These are phyloP conservation scores for Amanita fuliginea DNA, from an alignment of 768 basidiomycete species.

Conservation along the genomic window DNA sequence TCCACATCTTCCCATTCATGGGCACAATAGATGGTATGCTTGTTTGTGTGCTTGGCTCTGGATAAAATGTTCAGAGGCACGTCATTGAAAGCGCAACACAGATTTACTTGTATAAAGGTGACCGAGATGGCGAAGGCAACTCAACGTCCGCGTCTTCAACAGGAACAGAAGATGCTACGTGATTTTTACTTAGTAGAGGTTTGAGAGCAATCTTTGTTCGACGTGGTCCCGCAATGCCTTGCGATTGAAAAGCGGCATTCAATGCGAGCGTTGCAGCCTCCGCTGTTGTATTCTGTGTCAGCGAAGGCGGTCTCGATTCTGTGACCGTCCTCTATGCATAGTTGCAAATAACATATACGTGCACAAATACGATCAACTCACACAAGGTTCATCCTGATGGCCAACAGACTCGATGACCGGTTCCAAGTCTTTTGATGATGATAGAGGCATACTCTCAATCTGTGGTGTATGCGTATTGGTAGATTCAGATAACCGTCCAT, in stretches of 20 bases:
- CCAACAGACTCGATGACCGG: no score
- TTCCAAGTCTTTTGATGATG: neutral
- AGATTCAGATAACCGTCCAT: neutral
- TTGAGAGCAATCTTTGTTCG: neutral
- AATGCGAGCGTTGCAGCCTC: neutral
- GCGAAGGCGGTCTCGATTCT: neutral
- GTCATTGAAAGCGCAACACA: neutral
- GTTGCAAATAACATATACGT: neutral
- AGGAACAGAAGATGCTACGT: neutral
- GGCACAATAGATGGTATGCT: neutral
- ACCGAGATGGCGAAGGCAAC: neutral
- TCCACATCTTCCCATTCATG: neutral
- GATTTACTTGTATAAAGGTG: neutral
- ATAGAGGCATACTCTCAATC: neutral
- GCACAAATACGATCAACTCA: neutral
- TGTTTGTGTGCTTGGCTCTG: neutral
- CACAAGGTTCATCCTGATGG: neutral
- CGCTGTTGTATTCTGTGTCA: neutral
- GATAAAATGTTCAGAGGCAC: neutral
- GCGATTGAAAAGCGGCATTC: conserved; percentile 2
- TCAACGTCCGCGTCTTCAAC: neutral
- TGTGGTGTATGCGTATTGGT: neutral
- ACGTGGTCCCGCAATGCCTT: neutral
- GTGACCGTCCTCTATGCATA: neutral
- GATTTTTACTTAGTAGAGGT: neutral